These are phyloP conservation scores for Daldinia eschscholtzii DNA, from an alignment of 2,329 filamentous ascomycete genomes.

Conservation along the genomic window DNA sequence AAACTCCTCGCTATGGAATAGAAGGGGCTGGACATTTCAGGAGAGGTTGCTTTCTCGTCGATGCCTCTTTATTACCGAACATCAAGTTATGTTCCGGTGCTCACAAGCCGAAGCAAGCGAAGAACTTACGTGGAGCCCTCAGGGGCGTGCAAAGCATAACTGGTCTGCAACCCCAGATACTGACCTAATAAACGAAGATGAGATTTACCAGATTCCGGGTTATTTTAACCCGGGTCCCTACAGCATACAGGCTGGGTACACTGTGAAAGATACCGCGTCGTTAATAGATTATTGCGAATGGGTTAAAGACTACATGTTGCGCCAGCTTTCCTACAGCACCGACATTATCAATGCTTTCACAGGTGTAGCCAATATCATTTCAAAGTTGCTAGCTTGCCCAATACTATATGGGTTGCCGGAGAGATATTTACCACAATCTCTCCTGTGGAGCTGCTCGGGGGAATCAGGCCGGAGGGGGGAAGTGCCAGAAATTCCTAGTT, in stretches of 20 bases:
- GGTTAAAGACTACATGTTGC: neutral
- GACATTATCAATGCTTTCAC: neutral
- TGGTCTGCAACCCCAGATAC: no score
- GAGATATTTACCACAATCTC: slow-evolving; percentile 30
- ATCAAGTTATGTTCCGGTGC: neutral
- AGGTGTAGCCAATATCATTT: neutral
- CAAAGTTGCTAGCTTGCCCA: neutral
- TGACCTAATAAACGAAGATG: neutral
- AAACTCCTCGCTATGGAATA: neutral
- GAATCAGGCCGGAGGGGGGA: slow-evolving; percentile 10
- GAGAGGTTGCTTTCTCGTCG: neutral
- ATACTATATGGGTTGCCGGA: slow-evolving; percentile 34
- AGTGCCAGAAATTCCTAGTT: slow-evolving; percentile 28
- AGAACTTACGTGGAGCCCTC: slow-evolving; percentile 1
- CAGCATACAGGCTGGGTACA: neutral
- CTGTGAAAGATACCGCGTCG: neutral
- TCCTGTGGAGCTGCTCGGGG: slow-evolving; percentile 24
- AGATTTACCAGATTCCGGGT: neutral
- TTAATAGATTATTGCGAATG: neutral
- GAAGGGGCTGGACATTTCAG: neutral
- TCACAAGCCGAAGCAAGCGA: neutral
- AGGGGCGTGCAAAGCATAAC: neutral
- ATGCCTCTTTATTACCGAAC: slow-evolving; percentile 1
- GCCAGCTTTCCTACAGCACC: neutral
- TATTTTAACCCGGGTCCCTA: neutral